Evolutionary conservation across 2,329 filamentous ascomycete species (phyloP).

Genomic region (Pseudofabraea citricarpa): DNA sequence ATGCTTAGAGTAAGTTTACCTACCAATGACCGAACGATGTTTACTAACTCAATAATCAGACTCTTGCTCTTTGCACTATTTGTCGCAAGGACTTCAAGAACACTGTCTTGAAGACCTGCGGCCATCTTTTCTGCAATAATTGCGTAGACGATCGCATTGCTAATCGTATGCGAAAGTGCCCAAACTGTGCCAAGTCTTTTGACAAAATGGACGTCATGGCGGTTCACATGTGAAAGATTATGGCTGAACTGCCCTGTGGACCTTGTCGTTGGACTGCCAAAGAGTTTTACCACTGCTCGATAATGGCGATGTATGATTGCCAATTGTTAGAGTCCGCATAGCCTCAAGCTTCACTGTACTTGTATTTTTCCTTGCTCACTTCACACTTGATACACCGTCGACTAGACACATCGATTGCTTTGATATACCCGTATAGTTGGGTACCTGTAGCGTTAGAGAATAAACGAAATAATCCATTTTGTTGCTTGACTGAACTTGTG

Average conservation of each 20-base stretch:
- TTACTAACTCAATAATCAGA: conserved; percentile 42
- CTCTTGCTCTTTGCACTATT: conserved; percentile 81
- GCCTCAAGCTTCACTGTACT: conserved; percentile 22
- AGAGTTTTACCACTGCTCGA: conserved; percentile 2
- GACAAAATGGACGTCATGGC: conserved; percentile 86
- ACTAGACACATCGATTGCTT: neutral
- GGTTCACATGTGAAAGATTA: conserved; percentile 44
- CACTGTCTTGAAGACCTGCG: conserved; percentile 87
- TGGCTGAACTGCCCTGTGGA: neutral
- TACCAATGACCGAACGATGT: too few relatives aligned
- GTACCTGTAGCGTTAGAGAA: conserved; percentile 16
- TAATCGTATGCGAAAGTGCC: conserved; percentile 91
- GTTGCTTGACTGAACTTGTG: conserved; percentile 1
- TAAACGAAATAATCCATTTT: conserved; percentile 6
- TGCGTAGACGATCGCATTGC: conserved; percentile 87
- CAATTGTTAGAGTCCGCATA: too few relatives aligned
- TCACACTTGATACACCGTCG: conserved; percentile 3
- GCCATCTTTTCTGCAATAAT: conserved; percentile 86
- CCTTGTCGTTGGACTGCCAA: neutral
- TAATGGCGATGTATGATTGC: conserved; percentile 24
- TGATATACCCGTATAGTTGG: conserved; percentile 4
- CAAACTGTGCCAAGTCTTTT: conserved; percentile 88
- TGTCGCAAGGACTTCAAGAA: conserved; percentile 94
- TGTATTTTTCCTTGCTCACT: conserved; percentile 16
- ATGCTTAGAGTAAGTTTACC: conserved; percentile 71